These are phyloP conservation scores for Leccinum griseonigrum DNA, from an alignment of 1,284 basidiomycete species.

Conservation along the genomic window DNA sequence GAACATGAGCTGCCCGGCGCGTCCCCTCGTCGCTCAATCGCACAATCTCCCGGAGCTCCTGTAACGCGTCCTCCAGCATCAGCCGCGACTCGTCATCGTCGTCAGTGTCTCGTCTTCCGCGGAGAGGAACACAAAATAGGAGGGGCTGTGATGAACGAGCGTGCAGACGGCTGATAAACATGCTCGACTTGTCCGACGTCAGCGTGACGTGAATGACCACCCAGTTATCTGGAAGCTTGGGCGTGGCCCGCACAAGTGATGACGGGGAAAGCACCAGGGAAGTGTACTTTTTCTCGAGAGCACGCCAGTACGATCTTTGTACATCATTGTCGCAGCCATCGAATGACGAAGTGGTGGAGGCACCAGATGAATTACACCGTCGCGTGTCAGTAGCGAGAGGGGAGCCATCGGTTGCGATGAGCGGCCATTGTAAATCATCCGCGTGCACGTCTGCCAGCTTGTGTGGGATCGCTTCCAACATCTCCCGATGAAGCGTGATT, in stretches of 20 bases:
- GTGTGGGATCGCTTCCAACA: constrained; percentile 65
- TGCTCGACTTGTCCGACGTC: constrained; percentile 76
- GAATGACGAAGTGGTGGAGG: constrained; percentile 19
- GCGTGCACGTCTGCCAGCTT: constrained; percentile 51
- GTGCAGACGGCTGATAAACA: constrained; percentile 83
- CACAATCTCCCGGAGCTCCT: constrained; percentile 80
- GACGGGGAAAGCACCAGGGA: constrained; percentile 23
- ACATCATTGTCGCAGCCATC: constrained; percentile 35
- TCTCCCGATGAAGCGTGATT: constrained; percentile 78
- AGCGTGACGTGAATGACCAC: constrained; percentile 83
- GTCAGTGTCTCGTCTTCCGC: constrained; percentile 71
- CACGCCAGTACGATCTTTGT: constrained; percentile 34
- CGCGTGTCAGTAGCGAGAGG: constrained; percentile 26
- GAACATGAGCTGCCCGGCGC: constrained; percentile 70
- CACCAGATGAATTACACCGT: constrained; percentile 5
- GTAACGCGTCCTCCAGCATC: constrained; percentile 71
- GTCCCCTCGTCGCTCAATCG: constrained; percentile 75
- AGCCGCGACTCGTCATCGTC: constrained; percentile 71
- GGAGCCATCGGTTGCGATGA: constrained; percentile 44
- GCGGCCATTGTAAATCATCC: constrained; percentile 73
- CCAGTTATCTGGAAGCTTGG: constrained; percentile 75
- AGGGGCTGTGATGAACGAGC: constrained; percentile 57
- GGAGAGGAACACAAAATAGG: constrained; percentile 87
- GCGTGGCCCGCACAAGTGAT: constrained; percentile 18
- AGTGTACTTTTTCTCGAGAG: constrained; percentile 37